Conservation (phyloP, 2,329 filamentous ascomycete species). For the Ophiostoma pallidulum region DNA sequence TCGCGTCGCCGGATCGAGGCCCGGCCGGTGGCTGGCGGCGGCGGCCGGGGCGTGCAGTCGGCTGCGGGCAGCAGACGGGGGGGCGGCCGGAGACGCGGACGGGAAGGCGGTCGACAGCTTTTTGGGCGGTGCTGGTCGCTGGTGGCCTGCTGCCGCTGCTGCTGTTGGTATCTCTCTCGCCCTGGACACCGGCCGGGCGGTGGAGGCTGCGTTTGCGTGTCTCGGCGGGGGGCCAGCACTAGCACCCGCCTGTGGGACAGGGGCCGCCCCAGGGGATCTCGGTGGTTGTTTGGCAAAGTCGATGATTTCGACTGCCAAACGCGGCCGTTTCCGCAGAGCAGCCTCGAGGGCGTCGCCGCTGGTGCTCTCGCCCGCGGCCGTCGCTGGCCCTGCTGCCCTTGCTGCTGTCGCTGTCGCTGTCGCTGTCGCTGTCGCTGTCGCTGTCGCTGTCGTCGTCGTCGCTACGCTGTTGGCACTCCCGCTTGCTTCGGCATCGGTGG, state of each 20-base stretch:
- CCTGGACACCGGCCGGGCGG: too few relatives aligned
- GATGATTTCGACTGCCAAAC: conserved; percentile 44
- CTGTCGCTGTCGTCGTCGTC: neutral
- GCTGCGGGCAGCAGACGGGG: conserved; percentile 14
- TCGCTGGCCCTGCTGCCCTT: neutral
- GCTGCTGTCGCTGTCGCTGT: neutral
- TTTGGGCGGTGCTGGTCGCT: too few relatives aligned
- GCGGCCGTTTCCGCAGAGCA: conserved; percentile 38
- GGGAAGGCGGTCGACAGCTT: too few relatives aligned
- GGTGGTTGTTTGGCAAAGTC: conserved; percentile 10
- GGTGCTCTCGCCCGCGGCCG: neutral
- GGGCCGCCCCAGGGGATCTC: too few relatives aligned
- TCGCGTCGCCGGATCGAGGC: too few relatives aligned
- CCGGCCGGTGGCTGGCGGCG: too few relatives aligned
- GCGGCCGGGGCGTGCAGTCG: conserved; percentile 7
- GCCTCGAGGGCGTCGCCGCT: conserved; percentile 12
- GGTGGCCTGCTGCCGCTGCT: neutral
- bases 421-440: neutral
- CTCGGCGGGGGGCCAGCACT: too few relatives aligned
- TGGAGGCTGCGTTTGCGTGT: too few relatives aligned
- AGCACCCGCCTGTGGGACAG: neutral
- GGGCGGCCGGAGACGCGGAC: neutral
- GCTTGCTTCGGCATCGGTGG: neutral
- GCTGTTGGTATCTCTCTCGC: neutral
- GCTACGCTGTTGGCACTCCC: neutral